Evolutionary conservation across 805 yeast species (phyloP).

Genomic region (Metschnikowia kofuensis): DNA sequence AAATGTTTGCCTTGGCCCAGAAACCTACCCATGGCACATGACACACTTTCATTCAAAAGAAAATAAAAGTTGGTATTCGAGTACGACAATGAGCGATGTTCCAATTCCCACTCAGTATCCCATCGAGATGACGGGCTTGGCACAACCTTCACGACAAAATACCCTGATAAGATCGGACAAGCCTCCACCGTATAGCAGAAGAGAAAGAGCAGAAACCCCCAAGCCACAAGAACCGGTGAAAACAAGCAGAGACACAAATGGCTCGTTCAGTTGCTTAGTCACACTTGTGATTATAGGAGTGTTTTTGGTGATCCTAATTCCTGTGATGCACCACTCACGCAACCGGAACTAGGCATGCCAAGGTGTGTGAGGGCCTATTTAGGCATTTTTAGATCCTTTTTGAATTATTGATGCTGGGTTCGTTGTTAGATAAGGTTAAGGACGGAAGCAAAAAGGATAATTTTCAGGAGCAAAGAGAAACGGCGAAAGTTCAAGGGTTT

Average conservation of each 20-base stretch:
- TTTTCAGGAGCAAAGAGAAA: too few species aligned
- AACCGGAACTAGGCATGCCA: neutral
- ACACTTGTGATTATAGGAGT: neutral
- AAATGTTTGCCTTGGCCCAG: too few species aligned
- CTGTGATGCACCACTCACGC: neutral
- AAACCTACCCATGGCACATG: too few species aligned
- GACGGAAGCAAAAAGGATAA: too few species aligned
- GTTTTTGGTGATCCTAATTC: neutral
- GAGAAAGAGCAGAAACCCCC: neutral
- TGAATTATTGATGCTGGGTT: too few species aligned
- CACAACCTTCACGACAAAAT: neutral
- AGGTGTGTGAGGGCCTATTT: too few species aligned
- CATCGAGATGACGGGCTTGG: neutral
- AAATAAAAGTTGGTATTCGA: too few species aligned
- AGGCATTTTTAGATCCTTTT: too few species aligned
- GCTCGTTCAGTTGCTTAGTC: neutral
- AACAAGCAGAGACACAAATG: neutral
- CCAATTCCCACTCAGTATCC: neutral
- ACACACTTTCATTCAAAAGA: too few species aligned
- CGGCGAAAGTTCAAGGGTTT: too few species aligned
- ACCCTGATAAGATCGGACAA: neutral
- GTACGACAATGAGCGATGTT: neutral
- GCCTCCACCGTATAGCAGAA: neutral
- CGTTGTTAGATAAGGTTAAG: too few species aligned
- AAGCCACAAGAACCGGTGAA: neutral